Conservation (phyloP, 805 yeast species). For the Allodekkera sacchari region DNA sequence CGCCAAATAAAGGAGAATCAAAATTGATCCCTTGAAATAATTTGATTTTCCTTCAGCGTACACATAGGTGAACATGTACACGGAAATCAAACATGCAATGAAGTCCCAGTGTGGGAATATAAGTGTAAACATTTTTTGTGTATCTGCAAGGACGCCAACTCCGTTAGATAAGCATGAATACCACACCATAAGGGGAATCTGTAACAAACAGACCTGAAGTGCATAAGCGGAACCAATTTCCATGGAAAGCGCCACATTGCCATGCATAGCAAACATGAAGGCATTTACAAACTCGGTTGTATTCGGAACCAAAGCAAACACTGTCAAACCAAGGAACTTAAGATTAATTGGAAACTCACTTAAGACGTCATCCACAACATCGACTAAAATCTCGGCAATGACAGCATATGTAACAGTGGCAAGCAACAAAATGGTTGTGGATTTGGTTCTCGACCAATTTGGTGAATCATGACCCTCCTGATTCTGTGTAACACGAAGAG, state of each 20-base stretch:
- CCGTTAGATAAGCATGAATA: constrained; percentile 46
- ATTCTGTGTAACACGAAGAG: constrained; percentile 5
- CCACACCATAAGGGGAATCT: constrained; percentile 83
- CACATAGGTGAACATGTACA: constrained; percentile 82
- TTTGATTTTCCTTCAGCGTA: constrained; percentile 96
- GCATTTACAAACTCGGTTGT: constrained; percentile 97
- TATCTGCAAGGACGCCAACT: constrained; percentile 23
- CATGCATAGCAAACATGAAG: constrained; percentile 91
- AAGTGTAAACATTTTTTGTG: constrained; percentile 57
- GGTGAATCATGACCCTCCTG: constrained; percentile 83
- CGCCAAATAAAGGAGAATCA: constrained; percentile 69
- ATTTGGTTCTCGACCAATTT: constrained; percentile 86
- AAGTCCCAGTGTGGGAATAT: constrained; percentile 96
- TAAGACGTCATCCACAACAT: constrained; percentile 84
- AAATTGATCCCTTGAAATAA: constrained; percentile 89
- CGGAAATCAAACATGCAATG: constrained; percentile 74
- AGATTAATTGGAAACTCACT: constrained; percentile 76
- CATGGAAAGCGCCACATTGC: constrained; percentile 93
- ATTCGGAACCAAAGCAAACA: constrained; percentile 93
- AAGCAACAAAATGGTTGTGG: constrained; percentile 70
- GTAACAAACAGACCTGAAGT: constrained; percentile 86
- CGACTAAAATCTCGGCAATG: constrained; percentile 90
- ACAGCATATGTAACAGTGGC: constrained; percentile 86
- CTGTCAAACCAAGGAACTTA: constrained; percentile 85
- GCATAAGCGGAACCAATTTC: constrained; percentile 98